These are phyloP conservation scores for Suhomyces emberorum DNA, from an alignment of 805 yeast genomes.

Conservation along the genomic window DNA sequence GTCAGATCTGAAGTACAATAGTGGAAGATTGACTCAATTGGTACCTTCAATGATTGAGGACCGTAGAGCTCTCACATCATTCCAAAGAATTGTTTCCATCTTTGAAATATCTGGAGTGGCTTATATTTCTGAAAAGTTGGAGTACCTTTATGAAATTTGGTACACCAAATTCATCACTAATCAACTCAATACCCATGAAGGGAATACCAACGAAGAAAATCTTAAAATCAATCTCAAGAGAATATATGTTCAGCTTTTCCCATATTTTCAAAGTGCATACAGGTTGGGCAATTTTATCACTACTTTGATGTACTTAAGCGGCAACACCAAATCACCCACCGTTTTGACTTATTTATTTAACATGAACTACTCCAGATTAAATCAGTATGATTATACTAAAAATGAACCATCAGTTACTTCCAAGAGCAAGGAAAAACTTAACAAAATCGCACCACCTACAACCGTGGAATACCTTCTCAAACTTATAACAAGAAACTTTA, in stretches of 20 bases:
- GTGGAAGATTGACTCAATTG: conserved; percentile 32
- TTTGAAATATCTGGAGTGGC: conserved; percentile 62
- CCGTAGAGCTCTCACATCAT: conserved; percentile 47
- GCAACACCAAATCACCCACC: conserved; percentile 60
- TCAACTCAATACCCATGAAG: conserved; percentile 28
- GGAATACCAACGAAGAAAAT: conserved; percentile 20
- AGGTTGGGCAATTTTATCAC: conserved; percentile 52
- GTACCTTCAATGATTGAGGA: conserved; percentile 46
- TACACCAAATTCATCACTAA: conserved; percentile 57
- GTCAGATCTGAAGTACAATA: conserved; percentile 25
- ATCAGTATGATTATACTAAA: conserved; percentile 45
- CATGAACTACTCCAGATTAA: conserved; percentile 64
- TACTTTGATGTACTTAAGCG: conserved; percentile 64
- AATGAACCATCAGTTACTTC: conserved; percentile 20
- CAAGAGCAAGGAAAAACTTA: conserved; percentile 10
- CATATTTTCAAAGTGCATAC: conserved; percentile 47
- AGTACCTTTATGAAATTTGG: conserved; percentile 58
- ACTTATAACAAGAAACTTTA: conserved; percentile 18
- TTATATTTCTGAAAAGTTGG: conserved; percentile 67
- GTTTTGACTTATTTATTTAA: conserved; percentile 58
- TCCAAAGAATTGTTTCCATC: conserved; percentile 55
- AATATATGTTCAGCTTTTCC: conserved; percentile 59
- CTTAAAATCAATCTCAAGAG: conserved; percentile 27
- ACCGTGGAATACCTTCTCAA: conserved; percentile 31
- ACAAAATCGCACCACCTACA: conserved; percentile 41